A percentile compares a stretch with the other conserved stretches of the same genome.
phyloP scores from a whole-genome alignment of 1,284 basidiomycete genomes.

The Malassezia sympodialis region DNA sequence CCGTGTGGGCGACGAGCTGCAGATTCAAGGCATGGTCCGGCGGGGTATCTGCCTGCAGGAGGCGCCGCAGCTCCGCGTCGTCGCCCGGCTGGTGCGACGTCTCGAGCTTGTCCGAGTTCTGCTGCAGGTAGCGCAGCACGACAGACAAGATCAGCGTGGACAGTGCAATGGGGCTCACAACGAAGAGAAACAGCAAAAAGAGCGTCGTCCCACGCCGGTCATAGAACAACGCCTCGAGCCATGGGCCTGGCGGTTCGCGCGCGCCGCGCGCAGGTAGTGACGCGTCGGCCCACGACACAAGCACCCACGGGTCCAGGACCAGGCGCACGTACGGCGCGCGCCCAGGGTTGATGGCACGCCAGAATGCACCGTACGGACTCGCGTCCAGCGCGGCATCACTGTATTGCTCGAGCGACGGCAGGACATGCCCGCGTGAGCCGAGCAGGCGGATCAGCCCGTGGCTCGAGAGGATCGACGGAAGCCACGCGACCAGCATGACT shows the following conservation, averaged over 20 bases:
- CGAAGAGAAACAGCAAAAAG: slow-evolving; percentile 30
- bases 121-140: slow-evolving; percentile 75
- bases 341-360: slow-evolving; percentile 9
- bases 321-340: slow-evolving; percentile 53
- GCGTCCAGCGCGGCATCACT: not conserved
- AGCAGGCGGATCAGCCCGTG: not conserved
- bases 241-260: slow-evolving; percentile 10
- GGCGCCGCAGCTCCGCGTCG: slow-evolving; percentile 3
- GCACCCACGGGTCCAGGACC: slow-evolving; percentile 65
- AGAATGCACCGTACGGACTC: slow-evolving; percentile 11
- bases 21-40: slow-evolving; percentile 50
- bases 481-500: not conserved
- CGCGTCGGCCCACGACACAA: slow-evolving; percentile 53
- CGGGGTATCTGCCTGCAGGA: slow-evolving; percentile 14
- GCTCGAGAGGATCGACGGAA: not conserved
- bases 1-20: slow-evolving; percentile 59
- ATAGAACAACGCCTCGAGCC: slow-evolving; percentile 17
- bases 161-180: slow-evolving; percentile 69
- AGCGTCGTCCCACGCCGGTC: slow-evolving; percentile 16
- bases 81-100: slow-evolving; percentile 51
- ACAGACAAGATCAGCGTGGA: slow-evolving; percentile 68
- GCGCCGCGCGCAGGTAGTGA: not conserved
- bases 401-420: not conserved
- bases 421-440: not conserved
- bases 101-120: slow-evolving; percentile 80